phyloP scores from a whole-genome alignment of 2,329 filamentous ascomycete genomes.

The Alternaria infectoria region DNA sequence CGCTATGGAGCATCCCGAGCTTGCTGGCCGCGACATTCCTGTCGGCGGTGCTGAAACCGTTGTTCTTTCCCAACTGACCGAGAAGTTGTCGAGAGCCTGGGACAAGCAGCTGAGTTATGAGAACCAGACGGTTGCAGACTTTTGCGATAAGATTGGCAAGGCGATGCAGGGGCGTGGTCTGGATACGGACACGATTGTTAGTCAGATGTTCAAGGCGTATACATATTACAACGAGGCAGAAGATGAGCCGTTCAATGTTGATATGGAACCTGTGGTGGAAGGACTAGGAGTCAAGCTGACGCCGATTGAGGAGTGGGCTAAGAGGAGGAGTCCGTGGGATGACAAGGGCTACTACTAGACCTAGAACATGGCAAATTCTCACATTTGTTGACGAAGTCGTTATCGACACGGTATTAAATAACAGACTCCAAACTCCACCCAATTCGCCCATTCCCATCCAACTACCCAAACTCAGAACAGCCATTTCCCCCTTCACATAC shows the following conservation, averaged over 20 bases:
- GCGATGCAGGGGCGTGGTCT: slow-evolving; percentile 46
- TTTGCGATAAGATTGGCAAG: slow-evolving; percentile 35
- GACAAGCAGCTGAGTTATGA: slow-evolving; percentile 38
- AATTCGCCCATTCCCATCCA: background rate
- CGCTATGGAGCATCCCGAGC: slow-evolving; percentile 39
- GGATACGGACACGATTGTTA: slow-evolving; percentile 45
- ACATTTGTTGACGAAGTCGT: background rate
- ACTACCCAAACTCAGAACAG: background rate
- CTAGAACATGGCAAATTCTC: background rate
- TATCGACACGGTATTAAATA: background rate
- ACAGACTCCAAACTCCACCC: background rate
- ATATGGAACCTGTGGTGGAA: slow-evolving; percentile 45
- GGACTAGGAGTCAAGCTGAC: slow-evolving; percentile 43
- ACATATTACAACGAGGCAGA: slow-evolving; percentile 51
- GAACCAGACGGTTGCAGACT: slow-evolving; percentile 39
- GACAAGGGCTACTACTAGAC: slow-evolving; percentile 20
- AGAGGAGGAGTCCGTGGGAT: slow-evolving; percentile 27
- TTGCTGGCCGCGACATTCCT: slow-evolving; percentile 45
- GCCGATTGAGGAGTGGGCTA: slow-evolving; percentile 48
- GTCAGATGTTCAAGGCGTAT: slow-evolving; percentile 52
- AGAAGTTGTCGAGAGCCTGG: slow-evolving; percentile 45
- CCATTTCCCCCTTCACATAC: background rate
- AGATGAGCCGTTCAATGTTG: slow-evolving; percentile 48
- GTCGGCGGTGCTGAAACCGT: slow-evolving; percentile 49
- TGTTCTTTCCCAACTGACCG: slow-evolving; percentile 38